phyloP scores from a whole-genome alignment of 106 monocot species.

The Dendrobium chrysotoxum region DNA sequence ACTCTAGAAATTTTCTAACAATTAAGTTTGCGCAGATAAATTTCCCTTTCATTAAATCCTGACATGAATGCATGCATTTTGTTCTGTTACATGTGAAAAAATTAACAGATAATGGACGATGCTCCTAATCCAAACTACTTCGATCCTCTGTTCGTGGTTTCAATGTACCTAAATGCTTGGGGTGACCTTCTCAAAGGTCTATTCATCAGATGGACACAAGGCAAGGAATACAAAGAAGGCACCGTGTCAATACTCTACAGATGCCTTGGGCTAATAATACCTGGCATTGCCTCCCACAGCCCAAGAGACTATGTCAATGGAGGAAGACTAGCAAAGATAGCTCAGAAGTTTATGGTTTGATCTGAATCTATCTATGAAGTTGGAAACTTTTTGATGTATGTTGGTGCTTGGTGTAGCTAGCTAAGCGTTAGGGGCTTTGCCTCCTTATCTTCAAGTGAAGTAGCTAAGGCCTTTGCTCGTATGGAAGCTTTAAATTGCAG shows the following conservation, averaged over 20 bases:
- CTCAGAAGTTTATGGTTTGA: too few relatives aligned
- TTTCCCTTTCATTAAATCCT: not conserved
- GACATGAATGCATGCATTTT: not conserved
- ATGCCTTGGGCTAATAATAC: conserved; percentile 9
- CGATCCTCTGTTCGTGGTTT: not conserved
- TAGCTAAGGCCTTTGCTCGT: too few relatives aligned
- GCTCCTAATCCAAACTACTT: conserved; percentile 32
- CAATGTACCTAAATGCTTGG: conserved; percentile 21
- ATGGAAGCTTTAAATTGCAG: too few relatives aligned
- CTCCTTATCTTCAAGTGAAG: too few relatives aligned
- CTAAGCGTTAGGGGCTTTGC: too few relatives aligned
- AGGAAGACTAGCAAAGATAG: conserved; percentile 16
- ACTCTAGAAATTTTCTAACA: too few relatives aligned
- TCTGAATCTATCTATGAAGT: too few relatives aligned
- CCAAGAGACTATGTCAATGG: conserved; percentile 42
- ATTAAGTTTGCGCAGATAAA: too few relatives aligned
- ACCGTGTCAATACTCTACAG: conserved; percentile 23
- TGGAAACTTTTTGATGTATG: too few relatives aligned
- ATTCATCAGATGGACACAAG: not conserved
- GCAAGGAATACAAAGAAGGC: conserved; percentile 22
- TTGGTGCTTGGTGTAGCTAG: too few relatives aligned
- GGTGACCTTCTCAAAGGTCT: conserved; percentile 18
- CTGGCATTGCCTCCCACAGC: conserved; percentile 36
- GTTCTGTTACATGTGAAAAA: not conserved
- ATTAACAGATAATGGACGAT: conserved; percentile 18